Base-by-base conservation (phyloP, 2,329 filamentous ascomycete genomes). In the Fusarium abutilonis region DNA sequence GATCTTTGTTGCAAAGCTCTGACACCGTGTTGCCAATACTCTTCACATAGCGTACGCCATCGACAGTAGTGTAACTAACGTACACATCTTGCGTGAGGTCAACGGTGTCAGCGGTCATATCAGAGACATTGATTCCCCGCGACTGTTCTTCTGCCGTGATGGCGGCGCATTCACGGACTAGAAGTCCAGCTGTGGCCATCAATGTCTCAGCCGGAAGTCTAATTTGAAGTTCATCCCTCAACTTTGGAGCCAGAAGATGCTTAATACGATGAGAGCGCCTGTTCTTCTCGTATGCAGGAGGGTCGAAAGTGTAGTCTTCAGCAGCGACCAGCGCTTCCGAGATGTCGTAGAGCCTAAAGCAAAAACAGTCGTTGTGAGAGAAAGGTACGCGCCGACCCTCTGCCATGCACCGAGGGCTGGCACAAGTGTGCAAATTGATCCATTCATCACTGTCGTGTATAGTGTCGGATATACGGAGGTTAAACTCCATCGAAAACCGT, bases 131-230 rank as follows among this genome's bases (percentile, higher is more conserved):
- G 2, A 1, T 42, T 6, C 50, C 54, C 0, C 52, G 9, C 2
- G 47, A 56, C 31, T 55, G 50, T 23, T 55, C 23, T 47, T 62
- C 43, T 7, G 43, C 13, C 11, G 47, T 62, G 14, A 64, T 31
- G 2, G 14, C 28, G 13, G 54, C 54, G 47, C 58, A 64, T 59
- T 64, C 54, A 29, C 29, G 50, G 14, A 62, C 40, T 26, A 64
- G 53, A 4, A 51, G 26, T 44, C 50, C 58, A 44, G 60, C 54
- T 59, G 55, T 38, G 3, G 2, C 6, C 10, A 46, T 47, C 6
- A 64, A 36, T 40, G 13, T 52, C 58, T 64, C 58, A 21, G 21
- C 11, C 17, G 58, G 50, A 36, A 64, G 60, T 13, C 54, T 35
- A 2, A 50, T 28, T n/a, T 41, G 46, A 42, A 59, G 49, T 0